phyloP scores from a whole-genome alignment of 2,329 filamentous ascomycete genomes.

The Arthrobotrys pseudoclavata region DNA sequence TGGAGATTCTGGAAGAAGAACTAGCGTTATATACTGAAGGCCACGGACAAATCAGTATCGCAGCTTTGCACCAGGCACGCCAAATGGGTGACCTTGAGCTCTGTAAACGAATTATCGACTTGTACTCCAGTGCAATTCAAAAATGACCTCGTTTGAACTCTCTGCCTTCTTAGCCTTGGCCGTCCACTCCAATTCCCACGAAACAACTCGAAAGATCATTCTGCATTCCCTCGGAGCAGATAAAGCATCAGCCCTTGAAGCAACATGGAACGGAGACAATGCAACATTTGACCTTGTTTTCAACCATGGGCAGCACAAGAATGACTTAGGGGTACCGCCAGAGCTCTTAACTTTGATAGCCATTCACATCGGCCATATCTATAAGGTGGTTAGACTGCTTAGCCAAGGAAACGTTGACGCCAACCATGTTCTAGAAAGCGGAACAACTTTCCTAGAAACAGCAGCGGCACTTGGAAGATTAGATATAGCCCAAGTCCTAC shows the following conservation, averaged over 20 bases:
- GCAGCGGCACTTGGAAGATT: slow-evolving; percentile 25
- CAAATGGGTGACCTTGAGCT: not conserved
- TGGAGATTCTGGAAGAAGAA: not conserved
- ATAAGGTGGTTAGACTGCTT: slow-evolving; percentile 29
- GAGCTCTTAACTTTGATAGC: slow-evolving; percentile 19
- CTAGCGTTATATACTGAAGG: not conserved
- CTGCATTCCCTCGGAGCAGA: not conserved
- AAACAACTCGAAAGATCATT: not conserved
- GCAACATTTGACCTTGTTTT: slow-evolving; percentile 21
- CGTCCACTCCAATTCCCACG: slow-evolving; percentile 13
- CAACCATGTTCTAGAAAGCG: slow-evolving; percentile 26
- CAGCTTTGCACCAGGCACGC: not conserved
- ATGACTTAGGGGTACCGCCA: not conserved
- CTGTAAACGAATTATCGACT: not conserved
- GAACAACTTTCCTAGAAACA: slow-evolving; percentile 19
- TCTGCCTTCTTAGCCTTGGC: slow-evolving; percentile 6
- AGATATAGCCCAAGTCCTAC: slow-evolving; percentile 22
- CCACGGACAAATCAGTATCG: too few species aligned
- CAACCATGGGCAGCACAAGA: not conserved
- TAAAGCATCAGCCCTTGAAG: slow-evolving; percentile 11
- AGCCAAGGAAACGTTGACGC: not conserved
- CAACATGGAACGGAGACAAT: slow-evolving; percentile 31
- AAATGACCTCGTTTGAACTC: not conserved
- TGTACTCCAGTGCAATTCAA: not conserved
- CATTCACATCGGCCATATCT: slow-evolving; percentile 20